Evolutionary conservation across 1,284 basidiomycete genomes (phyloP).

Genomic region (Ustilago shanxiensis): DNA sequence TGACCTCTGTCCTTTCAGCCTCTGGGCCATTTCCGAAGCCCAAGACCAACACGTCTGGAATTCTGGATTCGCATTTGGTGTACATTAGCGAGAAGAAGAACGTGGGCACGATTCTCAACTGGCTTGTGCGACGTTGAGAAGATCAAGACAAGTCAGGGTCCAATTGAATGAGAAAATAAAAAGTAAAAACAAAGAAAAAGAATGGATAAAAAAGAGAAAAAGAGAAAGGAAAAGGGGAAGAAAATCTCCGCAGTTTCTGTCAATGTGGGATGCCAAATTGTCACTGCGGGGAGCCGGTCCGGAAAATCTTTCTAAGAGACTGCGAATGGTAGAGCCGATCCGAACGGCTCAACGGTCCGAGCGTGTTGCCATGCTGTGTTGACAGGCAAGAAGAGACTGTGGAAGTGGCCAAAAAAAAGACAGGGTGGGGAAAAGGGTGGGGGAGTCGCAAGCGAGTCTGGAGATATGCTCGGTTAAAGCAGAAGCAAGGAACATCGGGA

Average conservation of each 20-base stretch:
- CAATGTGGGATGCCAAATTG: background rate
- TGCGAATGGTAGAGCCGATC: no score
- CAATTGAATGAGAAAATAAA: background rate
- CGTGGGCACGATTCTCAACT: conserved; percentile 10
- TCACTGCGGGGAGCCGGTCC: background rate
- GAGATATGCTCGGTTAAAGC: background rate
- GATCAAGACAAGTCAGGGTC: conserved; percentile 15
- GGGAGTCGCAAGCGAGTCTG: background rate
- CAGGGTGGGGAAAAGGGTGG: background rate
- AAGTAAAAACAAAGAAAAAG: background rate
- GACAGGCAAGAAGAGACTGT: background rate
- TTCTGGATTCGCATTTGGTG: no score
- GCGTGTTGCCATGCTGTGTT: no score
- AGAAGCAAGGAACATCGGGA: no score
- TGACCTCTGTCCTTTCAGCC: no score
- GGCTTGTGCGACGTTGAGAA: conserved; percentile 7
- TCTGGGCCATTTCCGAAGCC: no score
- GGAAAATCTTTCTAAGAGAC: no score
- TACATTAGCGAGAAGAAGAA: conserved; percentile 6
- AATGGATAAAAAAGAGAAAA: background rate
- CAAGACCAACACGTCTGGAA: no score
- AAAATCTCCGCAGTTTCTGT: background rate
- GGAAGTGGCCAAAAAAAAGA: background rate
- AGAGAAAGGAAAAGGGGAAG: background rate
- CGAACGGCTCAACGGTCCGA: conserved; percentile 1